Base-by-base conservation (phyloP, 2,329 filamentous ascomycete species). In the Talaromyces sp. region DNA sequence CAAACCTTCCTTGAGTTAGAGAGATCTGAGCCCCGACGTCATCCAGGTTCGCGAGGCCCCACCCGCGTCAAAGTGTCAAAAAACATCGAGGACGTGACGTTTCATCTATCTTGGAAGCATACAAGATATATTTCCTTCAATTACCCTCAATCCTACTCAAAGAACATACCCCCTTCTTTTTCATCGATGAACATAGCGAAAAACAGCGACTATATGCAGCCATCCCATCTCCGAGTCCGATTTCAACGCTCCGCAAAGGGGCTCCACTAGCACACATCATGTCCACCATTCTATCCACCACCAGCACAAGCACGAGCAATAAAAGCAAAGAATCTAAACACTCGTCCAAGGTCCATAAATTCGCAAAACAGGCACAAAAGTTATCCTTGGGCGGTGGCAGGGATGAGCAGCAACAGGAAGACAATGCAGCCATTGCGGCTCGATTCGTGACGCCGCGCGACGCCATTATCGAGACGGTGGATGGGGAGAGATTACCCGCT, bases 401-500 rank as follows among this genome's bases (percentile, higher is more conserved):
- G 6, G 35, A 52, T 14, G 58, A 48, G 1, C 14, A 33, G 4
- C 41, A 65, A 19, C 33, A 50, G 7, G 39, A 48, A 19, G 63
- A 58, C 11, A 60, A 72, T 61, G 73, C 72, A 6, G 62, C 22
- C 71, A 69, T 48, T 74, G 75, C 64, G 27, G 64, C 59, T 10
- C 64, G 59, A 14, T 65, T 65, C 67, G 78, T 89, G 37, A 93
- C 90, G 0, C 84, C 88, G 0, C 86, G 89, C 58, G 90, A 93
- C 73, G 86, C 90, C 0, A 86, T 93, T 16, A 85, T 93, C 54
- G 80, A 88, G 62, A 92, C 89, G 0, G 83, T 84, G 14, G 85
- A 89, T 72, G 90, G 89, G 35, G 83, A 84, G 56, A 81, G 89
- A 45, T 75, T 93, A 6, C 90, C 90, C 0, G 84, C 85, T 1